Conservation (phyloP, 2,329 filamentous ascomycete genomes). For the Pezicula carpinea region DNA sequence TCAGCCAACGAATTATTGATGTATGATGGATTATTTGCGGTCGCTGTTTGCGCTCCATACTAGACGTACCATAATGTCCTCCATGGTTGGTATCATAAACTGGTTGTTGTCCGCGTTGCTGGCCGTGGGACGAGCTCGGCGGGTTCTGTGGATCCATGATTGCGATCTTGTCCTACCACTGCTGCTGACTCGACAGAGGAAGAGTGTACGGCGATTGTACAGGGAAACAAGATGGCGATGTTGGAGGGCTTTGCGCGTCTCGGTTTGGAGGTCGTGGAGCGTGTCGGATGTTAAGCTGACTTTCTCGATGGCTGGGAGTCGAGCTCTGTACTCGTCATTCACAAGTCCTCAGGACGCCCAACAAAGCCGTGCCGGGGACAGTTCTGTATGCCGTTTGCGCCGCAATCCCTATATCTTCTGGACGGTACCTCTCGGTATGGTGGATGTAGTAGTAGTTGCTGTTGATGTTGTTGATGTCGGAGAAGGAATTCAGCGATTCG, state of each 20-base stretch:
- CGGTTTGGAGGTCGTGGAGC: not conserved
- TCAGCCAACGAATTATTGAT: slow-evolving; percentile 20
- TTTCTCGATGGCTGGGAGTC: too few species aligned
- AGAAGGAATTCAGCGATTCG: not conserved
- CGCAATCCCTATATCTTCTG: too few species aligned
- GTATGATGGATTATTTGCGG: not conserved
- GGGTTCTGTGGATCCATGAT: slow-evolving; percentile 53
- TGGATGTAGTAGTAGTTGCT: not conserved
- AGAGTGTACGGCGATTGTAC: too few species aligned
- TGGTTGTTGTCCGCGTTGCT: slow-evolving; percentile 49
- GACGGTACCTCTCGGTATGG: not conserved
- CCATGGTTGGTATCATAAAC: slow-evolving; percentile 71
- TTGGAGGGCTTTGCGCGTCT: too few species aligned
- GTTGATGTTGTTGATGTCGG: not conserved
- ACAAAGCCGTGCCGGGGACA: not conserved
- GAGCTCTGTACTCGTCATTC: too few species aligned
- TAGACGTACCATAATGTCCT: slow-evolving; percentile 68
- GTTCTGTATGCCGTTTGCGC: too few species aligned
- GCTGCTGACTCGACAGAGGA: too few species aligned
- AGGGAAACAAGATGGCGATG: too few species aligned
- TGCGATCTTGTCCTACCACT: not conserved
- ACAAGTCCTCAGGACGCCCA: not conserved
- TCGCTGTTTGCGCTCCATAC: slow-evolving; percentile 3
- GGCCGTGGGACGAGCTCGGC: slow-evolving; percentile 47
- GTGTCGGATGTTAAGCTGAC: not conserved